These are phyloP conservation scores for Mucor circinelloides DNA, from an alignment of 371 early-diverging fungal species.

Conservation along the genomic window DNA sequence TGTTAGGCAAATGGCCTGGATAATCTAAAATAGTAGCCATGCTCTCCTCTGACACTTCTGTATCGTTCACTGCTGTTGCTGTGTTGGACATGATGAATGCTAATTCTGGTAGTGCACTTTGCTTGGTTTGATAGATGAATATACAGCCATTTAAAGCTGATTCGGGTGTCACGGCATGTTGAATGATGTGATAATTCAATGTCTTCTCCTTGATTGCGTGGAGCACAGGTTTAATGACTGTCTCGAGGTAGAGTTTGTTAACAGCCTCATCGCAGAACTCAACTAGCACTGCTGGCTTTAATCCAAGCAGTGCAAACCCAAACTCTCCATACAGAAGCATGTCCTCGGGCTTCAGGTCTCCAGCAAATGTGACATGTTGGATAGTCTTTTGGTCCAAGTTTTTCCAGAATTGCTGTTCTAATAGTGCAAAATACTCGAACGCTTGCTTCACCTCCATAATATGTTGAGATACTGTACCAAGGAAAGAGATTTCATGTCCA, in stretches of 20 bases:
- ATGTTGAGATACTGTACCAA: neutral
- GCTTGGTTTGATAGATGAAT: constrained; percentile 8
- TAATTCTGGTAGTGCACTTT: neutral
- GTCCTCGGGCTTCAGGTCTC: constrained; percentile 30
- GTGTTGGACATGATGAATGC: neutral
- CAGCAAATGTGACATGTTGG: constrained; percentile 20
- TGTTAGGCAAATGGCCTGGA: constrained; percentile 60
- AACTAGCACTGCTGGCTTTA: constrained; percentile 62
- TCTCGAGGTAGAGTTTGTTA: constrained; percentile 25
- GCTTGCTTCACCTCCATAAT: constrained; percentile 19
- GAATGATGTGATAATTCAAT: constrained; percentile 23
- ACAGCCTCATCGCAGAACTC: constrained; percentile 43
- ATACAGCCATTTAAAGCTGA: constrained; percentile 12
- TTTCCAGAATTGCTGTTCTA: constrained; percentile 27
- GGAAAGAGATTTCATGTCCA: neutral
- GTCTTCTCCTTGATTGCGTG: constrained; percentile 5
- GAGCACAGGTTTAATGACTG: constrained; percentile 44
- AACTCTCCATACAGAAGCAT: constrained; percentile 64
- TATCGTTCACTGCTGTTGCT: neutral
- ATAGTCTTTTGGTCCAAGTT: neutral
- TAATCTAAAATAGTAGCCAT: constrained; percentile 60
- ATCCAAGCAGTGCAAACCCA: constrained; percentile 59
- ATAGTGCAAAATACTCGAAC: constrained; percentile 16
- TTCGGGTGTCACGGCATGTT: constrained; percentile 21
- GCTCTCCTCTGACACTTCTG: constrained; percentile 33